Evolutionary conservation across 2,329 filamentous ascomycete genomes (phyloP).

Genomic region (Botryotinia calthae): DNA sequence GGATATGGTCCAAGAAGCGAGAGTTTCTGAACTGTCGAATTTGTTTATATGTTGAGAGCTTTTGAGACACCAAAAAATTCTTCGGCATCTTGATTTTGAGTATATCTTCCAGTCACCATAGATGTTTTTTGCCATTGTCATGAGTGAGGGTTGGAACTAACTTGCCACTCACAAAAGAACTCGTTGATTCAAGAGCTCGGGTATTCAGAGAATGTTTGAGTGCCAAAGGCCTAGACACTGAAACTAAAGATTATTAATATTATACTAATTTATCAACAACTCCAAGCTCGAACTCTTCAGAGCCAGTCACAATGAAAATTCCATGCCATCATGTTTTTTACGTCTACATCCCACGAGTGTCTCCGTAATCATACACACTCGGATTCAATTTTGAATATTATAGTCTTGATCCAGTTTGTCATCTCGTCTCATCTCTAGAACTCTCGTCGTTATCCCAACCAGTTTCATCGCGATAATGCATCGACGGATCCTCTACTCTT

Average conservation of each 20-base stretch:
- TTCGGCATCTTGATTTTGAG: no score
- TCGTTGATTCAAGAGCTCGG: neutral
- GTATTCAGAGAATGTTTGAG: neutral
- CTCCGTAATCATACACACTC: neutral
- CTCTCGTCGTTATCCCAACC: constrained; percentile 8
- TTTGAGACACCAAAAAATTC: neutral
- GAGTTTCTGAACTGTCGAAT: neutral
- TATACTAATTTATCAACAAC: neutral
- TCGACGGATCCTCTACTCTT: neutral
- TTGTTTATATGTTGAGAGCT: neutral
- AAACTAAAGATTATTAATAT: neutral
- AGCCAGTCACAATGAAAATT: neutral
- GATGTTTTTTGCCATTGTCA: neutral
- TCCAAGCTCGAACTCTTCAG: neutral
- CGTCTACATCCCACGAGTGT: neutral
- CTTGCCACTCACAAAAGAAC: neutral
- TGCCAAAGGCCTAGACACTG: neutral
- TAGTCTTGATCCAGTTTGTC: neutral
- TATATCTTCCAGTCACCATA: neutral
- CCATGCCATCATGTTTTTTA: neutral
- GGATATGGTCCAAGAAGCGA: neutral
- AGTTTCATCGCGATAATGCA: constrained; percentile 20
- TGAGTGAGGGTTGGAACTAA: neutral
- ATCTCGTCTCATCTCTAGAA: neutral
- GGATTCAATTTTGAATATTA: neutral